phyloP scores from a whole-genome alignment of 805 yeast species.

The Saturnispora quitensis region DNA sequence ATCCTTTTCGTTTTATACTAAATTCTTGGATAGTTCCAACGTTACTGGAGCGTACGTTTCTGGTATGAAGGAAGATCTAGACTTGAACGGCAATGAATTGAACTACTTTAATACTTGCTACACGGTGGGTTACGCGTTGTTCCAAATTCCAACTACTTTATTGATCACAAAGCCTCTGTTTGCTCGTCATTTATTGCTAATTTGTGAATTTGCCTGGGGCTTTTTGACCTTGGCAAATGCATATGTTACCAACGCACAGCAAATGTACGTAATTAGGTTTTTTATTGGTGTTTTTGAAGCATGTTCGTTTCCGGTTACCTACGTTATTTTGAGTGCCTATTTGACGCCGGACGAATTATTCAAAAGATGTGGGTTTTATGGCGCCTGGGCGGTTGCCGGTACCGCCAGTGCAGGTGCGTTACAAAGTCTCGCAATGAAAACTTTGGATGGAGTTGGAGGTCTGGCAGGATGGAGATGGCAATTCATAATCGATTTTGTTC shows the following conservation, averaged over 20 bases:
- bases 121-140: conserved; percentile 45
- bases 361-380: conserved; percentile 15
- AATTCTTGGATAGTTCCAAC: conserved; percentile 51
- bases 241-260: conserved; percentile 32
- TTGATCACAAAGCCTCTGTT: conserved; percentile 37
- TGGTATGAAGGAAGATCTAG: conserved; percentile 48
- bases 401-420: conserved; percentile 50
- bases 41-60: conserved; percentile 54
- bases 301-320: conserved; percentile 53
- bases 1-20: conserved; percentile 37
- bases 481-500: conserved; percentile 54
- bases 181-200: conserved; percentile 39
- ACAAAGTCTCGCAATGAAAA: conserved; percentile 43
- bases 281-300: conserved; percentile 56
- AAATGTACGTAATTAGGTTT: conserved; percentile 49
- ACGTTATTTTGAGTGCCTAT: conserved; percentile 28
- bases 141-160: conserved; percentile 53
- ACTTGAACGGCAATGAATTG: conserved; percentile 17
- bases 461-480: conserved; percentile 67
- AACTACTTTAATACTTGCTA: conserved; percentile 21
- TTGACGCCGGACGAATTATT: conserved; percentile 14
- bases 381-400: conserved; percentile 30
- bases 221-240: conserved; percentile 31
- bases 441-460: conserved; percentile 43
- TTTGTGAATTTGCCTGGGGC: conserved; percentile 41